phyloP scores from a whole-genome alignment of 495 filamentous ascomycete species.

The Hypomontagnella monticulosa region DNA sequence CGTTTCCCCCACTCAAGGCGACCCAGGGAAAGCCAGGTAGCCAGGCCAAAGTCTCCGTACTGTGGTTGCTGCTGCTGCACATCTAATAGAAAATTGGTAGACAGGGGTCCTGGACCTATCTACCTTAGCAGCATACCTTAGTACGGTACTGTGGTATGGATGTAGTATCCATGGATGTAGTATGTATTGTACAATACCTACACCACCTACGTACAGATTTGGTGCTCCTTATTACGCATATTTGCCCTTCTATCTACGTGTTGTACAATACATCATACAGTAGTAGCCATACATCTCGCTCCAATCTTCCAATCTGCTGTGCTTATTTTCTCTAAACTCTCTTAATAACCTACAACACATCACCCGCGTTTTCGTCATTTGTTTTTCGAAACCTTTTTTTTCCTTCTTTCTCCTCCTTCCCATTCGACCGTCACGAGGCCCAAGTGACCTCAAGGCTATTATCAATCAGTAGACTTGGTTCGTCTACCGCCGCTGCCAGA shows the following conservation, averaged over 20 bases:
- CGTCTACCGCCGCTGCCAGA: conserved; percentile 23
- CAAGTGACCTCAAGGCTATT: conserved; percentile 17
- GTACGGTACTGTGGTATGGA: too few species aligned
- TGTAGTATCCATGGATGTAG: conserved; percentile 25
- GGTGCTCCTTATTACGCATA: conserved; percentile 40
- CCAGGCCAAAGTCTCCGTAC: conserved; percentile 42
- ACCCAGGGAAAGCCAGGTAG: conserved; percentile 23
- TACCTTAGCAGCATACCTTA: too few species aligned
- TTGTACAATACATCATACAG: conserved; percentile 35
- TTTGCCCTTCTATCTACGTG: conserved; percentile 36
- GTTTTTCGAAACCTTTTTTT: conserved; percentile 31
- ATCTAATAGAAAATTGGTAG: conserved; percentile 5
- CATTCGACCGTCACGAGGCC: conserved; percentile 33
- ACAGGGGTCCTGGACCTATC: not conserved
- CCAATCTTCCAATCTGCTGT: conserved; percentile 40
- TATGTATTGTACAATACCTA: conserved; percentile 27
- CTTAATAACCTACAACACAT: conserved; percentile 41
- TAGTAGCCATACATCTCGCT: conserved; percentile 41
- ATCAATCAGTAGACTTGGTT: conserved; percentile 25
- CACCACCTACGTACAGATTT: conserved; percentile 20
- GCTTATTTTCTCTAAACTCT: conserved; percentile 40
- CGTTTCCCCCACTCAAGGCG: conserved; percentile 40
- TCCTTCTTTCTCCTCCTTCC: conserved; percentile 23
- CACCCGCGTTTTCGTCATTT: conserved; percentile 39
- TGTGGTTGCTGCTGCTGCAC: conserved; percentile 9